Conservation (phyloP, 805 yeast species). For the Teunomyces aglyptinius region DNA sequence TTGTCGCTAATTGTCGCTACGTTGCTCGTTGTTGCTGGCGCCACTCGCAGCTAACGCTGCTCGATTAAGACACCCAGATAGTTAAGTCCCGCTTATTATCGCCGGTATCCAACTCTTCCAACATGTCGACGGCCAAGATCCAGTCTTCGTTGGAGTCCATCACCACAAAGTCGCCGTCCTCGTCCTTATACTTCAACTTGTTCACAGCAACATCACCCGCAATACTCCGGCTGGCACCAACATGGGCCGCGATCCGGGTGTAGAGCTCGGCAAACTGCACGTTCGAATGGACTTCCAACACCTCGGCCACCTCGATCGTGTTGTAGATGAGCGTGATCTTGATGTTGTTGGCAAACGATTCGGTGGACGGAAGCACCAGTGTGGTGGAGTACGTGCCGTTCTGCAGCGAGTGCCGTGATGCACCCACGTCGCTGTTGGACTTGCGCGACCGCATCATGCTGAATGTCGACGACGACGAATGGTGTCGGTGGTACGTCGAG, state of each 20-base stretch:
- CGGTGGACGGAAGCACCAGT: constrained; percentile 6
- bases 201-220: constrained; percentile 49
- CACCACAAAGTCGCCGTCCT: constrained; percentile 90
- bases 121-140: constrained; percentile 72
- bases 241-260: constrained; percentile 54
- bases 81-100: constrained; percentile 24
- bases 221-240: constrained; percentile 51
- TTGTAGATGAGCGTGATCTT: constrained; percentile 33
- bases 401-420: neutral
- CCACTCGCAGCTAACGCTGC: too few relatives aligned
- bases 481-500: constrained; percentile 35
- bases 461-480: constrained; percentile 42
- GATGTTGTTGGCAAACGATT: constrained; percentile 9
- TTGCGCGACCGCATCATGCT: constrained; percentile 41
- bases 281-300: constrained; percentile 25
- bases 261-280: constrained; percentile 53
- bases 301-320: constrained; percentile 26
- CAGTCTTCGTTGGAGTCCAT: constrained; percentile 87
- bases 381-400: neutral
- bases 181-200: constrained; percentile 82
- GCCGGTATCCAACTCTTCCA: constrained; percentile 29
- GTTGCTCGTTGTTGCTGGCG: too few relatives aligned
- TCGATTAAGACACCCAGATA: constrained; percentile 43
- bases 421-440: constrained; percentile 14
- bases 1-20: too few relatives aligned